Evolutionary conservation across 306 rosid genomes (phyloP).

Genomic region (Trichosanthes cucumerina): DNA sequence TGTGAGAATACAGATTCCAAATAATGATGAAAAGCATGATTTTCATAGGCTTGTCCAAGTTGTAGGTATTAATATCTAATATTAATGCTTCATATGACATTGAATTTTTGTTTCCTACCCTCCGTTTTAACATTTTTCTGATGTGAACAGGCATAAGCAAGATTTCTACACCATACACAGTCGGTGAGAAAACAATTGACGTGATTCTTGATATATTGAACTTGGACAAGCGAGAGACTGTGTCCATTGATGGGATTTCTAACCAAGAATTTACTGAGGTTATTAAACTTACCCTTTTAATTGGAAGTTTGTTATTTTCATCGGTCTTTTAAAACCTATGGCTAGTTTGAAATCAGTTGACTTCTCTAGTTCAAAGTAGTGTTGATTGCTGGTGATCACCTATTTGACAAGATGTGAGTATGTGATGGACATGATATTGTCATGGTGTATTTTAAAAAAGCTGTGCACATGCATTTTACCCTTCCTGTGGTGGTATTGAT

Average conservation of each 20-base stretch:
- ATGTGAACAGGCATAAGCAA: slow-evolving; percentile 65
- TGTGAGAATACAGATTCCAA: slow-evolving; percentile 72
- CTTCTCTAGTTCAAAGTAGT: not conserved
- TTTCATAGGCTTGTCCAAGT: slow-evolving; percentile 91
- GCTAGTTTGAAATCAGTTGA: not conserved
- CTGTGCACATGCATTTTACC: not conserved
- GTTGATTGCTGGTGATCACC: not conserved
- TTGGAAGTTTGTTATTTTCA: not conserved
- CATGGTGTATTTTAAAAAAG: not conserved
- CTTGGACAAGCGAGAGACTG: slow-evolving; percentile 66
- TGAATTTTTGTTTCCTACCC: not conserved
- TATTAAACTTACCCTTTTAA: not conserved
- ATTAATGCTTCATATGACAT: not conserved
- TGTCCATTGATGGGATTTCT: slow-evolving; percentile 67
- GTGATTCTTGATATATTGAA: slow-evolving; percentile 72
- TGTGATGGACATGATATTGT: not conserved
- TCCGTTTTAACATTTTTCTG: slow-evolving; percentile 3
- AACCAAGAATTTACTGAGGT: slow-evolving; percentile 88
- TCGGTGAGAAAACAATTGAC: slow-evolving; percentile 55
- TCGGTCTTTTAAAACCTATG: not conserved
- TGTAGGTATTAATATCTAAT: slow-evolving; percentile 45
- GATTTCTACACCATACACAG: slow-evolving; percentile 54
- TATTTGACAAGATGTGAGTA: not conserved
- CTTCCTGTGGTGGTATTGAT: slow-evolving; percentile 2
- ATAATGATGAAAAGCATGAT: slow-evolving; percentile 65